Conservation (phyloP, 129 eudicot genomes). For the Pittosporum tobira region DNA sequence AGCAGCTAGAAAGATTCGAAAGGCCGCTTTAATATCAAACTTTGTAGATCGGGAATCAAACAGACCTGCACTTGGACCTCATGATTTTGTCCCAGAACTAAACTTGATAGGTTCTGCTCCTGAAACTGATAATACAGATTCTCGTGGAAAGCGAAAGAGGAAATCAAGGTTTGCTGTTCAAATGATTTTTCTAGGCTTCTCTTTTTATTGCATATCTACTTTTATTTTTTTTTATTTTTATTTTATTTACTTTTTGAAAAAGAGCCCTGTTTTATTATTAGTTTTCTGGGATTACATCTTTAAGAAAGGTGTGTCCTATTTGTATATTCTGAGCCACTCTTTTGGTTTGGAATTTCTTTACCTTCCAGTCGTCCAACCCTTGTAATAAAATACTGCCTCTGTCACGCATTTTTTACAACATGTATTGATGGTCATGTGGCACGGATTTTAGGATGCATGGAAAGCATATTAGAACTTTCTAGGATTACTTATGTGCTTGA, state of each 20-base stretch:
- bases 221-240: not conserved
- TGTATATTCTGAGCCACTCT: not conserved
- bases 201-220: not conserved
- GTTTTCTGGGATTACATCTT: not conserved
- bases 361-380: no score
- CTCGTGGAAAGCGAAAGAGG: constrained; percentile 22
- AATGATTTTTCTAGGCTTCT: not conserved
- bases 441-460: no score
- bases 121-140: constrained; percentile 21
- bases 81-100: constrained; percentile 41
- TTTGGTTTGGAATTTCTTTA: constrained; percentile 7
- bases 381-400: no score
- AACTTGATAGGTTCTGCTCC: constrained; percentile 20
- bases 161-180: constrained; percentile 31
- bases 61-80: constrained; percentile 65
- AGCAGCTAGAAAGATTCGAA: constrained; percentile 50
- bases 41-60: constrained; percentile 82
- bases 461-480: no score
- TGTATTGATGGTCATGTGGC: no score
- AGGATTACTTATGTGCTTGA: no score
- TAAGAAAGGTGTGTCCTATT: not conserved
- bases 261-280: not conserved
- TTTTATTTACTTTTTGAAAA: not conserved
- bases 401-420: no score
- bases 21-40: constrained; percentile 53